A percentile compares a stretch with the other conserved stretches of the same genome.
Evolutionary conservation across 2,329 filamentous ascomycete species (phyloP).

Genomic region (Ceratocystis albifundus): DNA sequence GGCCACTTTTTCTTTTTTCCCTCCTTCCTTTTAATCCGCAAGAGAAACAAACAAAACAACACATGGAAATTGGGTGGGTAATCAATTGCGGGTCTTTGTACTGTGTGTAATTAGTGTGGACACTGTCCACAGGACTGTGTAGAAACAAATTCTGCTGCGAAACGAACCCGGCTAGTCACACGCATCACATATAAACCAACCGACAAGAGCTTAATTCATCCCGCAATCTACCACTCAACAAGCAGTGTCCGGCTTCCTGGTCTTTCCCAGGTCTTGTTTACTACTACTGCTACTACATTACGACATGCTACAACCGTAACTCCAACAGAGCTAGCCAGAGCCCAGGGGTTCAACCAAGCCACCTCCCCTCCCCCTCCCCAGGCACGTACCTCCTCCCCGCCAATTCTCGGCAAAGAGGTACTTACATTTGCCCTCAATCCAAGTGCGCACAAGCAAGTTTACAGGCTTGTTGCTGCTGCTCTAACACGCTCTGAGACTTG

Average conservation of each 20-base stretch:
- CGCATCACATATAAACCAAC: no score
- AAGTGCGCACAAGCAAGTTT: neutral
- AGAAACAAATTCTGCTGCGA: no score
- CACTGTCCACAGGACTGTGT: neutral
- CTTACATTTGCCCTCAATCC: neutral
- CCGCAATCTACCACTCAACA: no score
- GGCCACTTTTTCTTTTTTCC: neutral
- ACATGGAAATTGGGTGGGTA: neutral
- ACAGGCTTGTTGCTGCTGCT: neutral
- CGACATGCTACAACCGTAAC: no score
- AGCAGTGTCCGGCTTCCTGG: no score
- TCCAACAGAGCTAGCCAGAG: no score
- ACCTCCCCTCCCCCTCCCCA: neutral
- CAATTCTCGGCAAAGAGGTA: neutral
- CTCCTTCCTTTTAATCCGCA: neutral
- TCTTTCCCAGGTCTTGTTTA: no score
- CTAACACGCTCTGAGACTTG: no score
- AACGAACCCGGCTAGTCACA: no score
- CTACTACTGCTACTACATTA: no score
- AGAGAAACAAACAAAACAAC: conserved; percentile 7
- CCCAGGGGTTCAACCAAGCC: neutral
- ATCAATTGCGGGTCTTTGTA: neutral
- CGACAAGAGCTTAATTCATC: no score
- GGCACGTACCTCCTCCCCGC: neutral
- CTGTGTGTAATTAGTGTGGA: neutral